Percentiles rank a stretch among this genome's conserved stretches.
Evolutionary conservation across 2,329 filamentous ascomycete species (phyloP).

Genomic region (Rutstroemia sydowiana): DNA sequence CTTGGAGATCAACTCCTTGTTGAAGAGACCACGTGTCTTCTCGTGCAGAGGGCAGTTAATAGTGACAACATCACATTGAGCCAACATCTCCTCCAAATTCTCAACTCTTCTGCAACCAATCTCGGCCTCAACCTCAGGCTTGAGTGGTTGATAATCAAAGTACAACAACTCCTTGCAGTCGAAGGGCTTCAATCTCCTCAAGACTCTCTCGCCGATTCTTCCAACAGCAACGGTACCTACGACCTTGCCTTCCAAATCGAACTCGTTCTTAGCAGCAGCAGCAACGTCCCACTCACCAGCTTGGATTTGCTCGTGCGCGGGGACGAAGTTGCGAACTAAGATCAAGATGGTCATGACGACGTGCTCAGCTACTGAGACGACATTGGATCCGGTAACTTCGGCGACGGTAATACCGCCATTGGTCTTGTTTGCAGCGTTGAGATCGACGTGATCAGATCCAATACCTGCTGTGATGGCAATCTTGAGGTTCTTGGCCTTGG

Average conservation of each 20-base stretch:
- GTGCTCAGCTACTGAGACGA: conserved; percentile 97
- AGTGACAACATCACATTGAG: conserved; percentile 93
- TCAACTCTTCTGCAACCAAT: conserved; percentile 91
- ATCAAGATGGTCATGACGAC: conserved; percentile 98
- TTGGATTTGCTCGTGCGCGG: conserved; percentile 89
- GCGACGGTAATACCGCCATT: conserved; percentile 96
- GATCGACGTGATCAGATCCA: conserved; percentile 95
- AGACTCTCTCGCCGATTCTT: conserved; percentile 95
- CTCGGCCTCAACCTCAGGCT: conserved; percentile 80
- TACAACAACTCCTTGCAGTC: conserved; percentile 99
- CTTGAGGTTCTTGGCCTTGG: conserved; percentile 98
- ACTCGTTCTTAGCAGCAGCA: conserved; percentile 95
- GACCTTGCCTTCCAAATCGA: conserved; percentile 92
- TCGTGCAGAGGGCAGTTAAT: conserved; percentile 99
- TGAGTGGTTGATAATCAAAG: conserved; percentile 97
- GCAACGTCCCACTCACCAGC: conserved; percentile 92
- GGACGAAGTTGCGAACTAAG: conserved; percentile 96
- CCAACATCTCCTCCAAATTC: conserved; percentile 83
- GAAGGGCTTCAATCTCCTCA: conserved; percentile 91
- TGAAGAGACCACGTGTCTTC: conserved; percentile 93
- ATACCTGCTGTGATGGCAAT: conserved; percentile 95
- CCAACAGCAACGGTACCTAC: conserved; percentile 96
- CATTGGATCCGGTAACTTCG: conserved; percentile 96
- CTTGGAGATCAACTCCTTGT: conserved; percentile 97
- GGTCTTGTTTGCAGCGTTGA: conserved; percentile 87